These are phyloP conservation scores for Fusarium mundagurra DNA, from an alignment of 2,329 filamentous ascomycete species.

Conservation along the genomic window DNA sequence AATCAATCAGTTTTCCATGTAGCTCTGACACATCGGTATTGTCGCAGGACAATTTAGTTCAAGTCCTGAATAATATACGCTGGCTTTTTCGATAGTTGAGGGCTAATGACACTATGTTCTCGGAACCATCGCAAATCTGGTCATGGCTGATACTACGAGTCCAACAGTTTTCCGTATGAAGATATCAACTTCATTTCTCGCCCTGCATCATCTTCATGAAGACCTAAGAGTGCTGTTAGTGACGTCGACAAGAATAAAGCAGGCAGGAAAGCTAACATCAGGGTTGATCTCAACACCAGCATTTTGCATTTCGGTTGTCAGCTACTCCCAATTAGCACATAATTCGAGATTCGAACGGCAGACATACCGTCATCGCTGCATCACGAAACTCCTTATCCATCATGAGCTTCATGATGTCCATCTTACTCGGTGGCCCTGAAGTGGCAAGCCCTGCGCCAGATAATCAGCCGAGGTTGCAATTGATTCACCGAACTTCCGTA, in stretches of 20 bases:
- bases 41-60: no score
- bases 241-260: neutral
- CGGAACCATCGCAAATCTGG: neutral
- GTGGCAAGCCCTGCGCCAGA: constrained; percentile 26
- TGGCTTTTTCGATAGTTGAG: neutral
- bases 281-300: constrained; percentile 36
- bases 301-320: constrained; percentile 35
- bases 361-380: constrained; percentile 21
- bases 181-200: neutral
- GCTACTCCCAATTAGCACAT: constrained; percentile 7
- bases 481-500: neutral
- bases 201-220: constrained; percentile 33
- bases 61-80: neutral
- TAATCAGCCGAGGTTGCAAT: neutral
- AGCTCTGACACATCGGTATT: neutral
- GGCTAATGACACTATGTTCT: neutral
- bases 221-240: constrained; percentile 8
- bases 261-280: constrained; percentile 9
- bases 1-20: neutral
- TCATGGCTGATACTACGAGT: neutral
- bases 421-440: constrained; percentile 31
- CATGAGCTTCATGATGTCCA: constrained; percentile 39
- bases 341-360: rapidly evolving
- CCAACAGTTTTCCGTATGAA: rapidly evolving
- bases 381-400: constrained; percentile 40